These are phyloP conservation scores for Mychonastes homosphaera DNA, from an alignment of 139 green algal species.

Conservation along the genomic window DNA sequence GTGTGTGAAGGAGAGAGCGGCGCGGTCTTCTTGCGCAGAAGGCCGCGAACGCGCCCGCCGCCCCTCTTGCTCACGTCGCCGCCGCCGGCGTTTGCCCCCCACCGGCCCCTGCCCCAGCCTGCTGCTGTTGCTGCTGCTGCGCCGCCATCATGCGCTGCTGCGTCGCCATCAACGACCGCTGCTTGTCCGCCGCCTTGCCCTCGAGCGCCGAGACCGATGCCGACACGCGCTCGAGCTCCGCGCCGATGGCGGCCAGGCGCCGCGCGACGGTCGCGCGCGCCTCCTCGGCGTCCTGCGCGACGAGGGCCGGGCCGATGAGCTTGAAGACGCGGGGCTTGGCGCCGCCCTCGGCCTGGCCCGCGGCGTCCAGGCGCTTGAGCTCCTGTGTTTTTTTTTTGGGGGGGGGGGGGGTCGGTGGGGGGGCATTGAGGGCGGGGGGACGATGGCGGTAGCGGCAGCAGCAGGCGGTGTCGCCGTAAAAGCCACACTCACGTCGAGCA, in stretches of 20 bases:
- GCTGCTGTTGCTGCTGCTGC: not conserved
- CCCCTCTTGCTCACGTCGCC: too few species aligned
- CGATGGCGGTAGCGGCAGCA: not conserved
- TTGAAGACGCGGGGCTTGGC: constrained; percentile 72
- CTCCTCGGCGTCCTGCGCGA: constrained; percentile 77
- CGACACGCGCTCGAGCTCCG: constrained; percentile 36
- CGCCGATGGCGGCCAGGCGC: constrained; percentile 75
- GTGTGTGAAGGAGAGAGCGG: too few species aligned
- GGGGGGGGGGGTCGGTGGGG: not conserved
- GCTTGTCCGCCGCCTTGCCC: constrained; percentile 30
- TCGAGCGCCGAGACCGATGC: constrained; percentile 36
- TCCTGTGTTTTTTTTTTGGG: constrained; percentile 41
- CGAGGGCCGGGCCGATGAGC: constrained; percentile 73
- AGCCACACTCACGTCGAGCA: constrained; percentile 45
- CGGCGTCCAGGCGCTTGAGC: constrained; percentile 62
- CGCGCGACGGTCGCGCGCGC: constrained; percentile 79
- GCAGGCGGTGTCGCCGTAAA: not conserved
- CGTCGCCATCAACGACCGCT: constrained; percentile 28
- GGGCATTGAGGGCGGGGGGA: not conserved
- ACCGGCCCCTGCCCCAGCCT: not conserved
- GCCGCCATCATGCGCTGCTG: not conserved
- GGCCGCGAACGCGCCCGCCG: too few species aligned
- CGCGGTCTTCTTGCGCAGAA: too few species aligned
- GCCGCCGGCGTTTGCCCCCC: not conserved
- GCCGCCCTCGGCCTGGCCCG: too few species aligned